phyloP scores from a whole-genome alignment of 106 monocot genomes.

The Phalaenopsis equestris region DNA sequence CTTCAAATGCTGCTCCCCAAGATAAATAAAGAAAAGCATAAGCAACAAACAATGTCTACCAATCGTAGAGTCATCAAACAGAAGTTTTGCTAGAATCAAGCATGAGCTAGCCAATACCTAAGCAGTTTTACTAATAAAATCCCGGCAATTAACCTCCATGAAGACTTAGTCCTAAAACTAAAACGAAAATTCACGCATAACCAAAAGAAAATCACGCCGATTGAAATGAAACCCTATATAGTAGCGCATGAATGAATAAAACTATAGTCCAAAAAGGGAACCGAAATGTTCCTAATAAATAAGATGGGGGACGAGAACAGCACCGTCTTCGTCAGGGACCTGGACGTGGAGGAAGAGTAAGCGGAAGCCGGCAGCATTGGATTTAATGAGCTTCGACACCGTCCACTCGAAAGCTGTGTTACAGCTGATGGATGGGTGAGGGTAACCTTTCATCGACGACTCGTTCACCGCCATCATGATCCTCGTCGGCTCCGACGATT shows the following conservation, averaged over 20 bases:
- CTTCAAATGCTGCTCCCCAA: constrained; percentile 63
- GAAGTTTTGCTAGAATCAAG: too few species aligned
- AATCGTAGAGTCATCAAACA: too few species aligned
- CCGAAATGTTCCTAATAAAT: not conserved
- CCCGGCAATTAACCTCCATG: not conserved
- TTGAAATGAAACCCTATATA: too few species aligned
- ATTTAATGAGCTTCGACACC: constrained; percentile 63
- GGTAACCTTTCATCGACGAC: constrained; percentile 82
- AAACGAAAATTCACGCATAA: too few species aligned
- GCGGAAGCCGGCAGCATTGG: constrained; percentile 57
- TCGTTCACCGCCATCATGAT: constrained; percentile 85
- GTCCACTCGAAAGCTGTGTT: constrained; percentile 87
- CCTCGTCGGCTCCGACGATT: constrained; percentile 32
- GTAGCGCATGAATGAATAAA: too few species aligned
- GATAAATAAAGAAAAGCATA: not conserved
- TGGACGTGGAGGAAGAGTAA: constrained; percentile 85
- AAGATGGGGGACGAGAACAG: not conserved
- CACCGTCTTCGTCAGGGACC: constrained; percentile 87
- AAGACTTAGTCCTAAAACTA: too few species aligned
- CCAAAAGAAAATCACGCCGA: too few species aligned
- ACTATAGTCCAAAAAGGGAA: too few species aligned
- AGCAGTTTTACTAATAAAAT: not conserved
- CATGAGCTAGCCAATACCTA: too few species aligned
- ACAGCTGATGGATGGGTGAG: constrained; percentile 82
- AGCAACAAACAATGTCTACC: not conserved